phyloP scores from a whole-genome alignment of 495 filamentous ascomycete species.

The Neurospora tetrasperma region DNA sequence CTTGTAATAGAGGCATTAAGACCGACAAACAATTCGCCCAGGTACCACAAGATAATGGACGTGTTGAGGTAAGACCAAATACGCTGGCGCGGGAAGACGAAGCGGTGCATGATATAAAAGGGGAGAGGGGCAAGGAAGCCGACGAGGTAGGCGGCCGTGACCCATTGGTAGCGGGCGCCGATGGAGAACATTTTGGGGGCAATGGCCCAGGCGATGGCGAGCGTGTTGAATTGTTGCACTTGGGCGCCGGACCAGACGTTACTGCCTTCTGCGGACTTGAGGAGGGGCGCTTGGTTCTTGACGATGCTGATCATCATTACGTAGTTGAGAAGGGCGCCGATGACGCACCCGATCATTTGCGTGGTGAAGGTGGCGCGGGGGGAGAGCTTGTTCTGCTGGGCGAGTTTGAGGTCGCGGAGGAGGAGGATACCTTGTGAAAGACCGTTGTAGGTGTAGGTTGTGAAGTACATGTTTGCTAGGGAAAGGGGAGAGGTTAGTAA shows the following conservation, averaged over 20 bases:
- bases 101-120: conserved; percentile 4
- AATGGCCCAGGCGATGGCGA: conserved; percentile 32
- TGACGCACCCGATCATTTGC: conserved; percentile 32
- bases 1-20: conserved; percentile 33
- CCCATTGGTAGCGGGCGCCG: conserved; percentile 20
- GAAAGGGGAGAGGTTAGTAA: not conserved
- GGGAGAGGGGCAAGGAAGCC: conserved; percentile 21
- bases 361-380: conserved; percentile 32
- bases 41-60: conserved; percentile 30
- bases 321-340: conserved; percentile 34
- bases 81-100: not conserved
- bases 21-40: conserved; percentile 20
- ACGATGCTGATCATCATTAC: conserved; percentile 32
- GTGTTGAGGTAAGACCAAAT: conserved; percentile 15
- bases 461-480: conserved; percentile 28
- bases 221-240: conserved; percentile 30
- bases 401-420: conserved; percentile 22
- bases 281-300: conserved; percentile 18
- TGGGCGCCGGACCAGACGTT: conserved; percentile 27
- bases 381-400: conserved; percentile 31
- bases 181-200: conserved; percentile 40
- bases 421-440: conserved; percentile 19
- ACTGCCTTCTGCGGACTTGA: conserved; percentile 26
- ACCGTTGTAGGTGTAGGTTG: conserved; percentile 16
- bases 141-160: conserved; percentile 31